Evolutionary conservation across 163 green algal genomes (phyloP).

Genomic region (Chlorella variabilis): DNA sequence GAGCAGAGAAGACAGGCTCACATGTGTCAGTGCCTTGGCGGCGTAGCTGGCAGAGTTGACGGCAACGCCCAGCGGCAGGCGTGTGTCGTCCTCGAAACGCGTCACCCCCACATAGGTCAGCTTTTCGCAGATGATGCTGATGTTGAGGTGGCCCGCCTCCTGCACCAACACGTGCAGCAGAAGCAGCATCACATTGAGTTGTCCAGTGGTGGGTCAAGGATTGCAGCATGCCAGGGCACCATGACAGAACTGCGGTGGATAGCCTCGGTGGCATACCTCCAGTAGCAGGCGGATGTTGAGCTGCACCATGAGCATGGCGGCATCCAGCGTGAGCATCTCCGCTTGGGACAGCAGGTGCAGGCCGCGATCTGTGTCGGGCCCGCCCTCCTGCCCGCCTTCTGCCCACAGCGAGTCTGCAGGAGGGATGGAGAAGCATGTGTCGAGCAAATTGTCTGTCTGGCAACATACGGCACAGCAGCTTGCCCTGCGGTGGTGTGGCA

Average conservation of each 20-base stretch:
- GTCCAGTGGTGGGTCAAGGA: too few relatives aligned
- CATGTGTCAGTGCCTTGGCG: conserved; percentile 66
- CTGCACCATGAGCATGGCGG: conserved; percentile 60
- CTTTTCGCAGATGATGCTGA: conserved; percentile 71
- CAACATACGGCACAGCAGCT: too few relatives aligned
- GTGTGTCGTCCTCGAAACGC: conserved; percentile 60
- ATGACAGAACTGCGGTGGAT: neutral
- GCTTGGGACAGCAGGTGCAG: conserved; percentile 30
- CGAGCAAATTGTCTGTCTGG: too few relatives aligned
- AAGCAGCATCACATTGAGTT: neutral
- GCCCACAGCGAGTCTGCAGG: conserved; percentile 33
- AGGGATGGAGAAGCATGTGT: too few relatives aligned
- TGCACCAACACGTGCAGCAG: too few relatives aligned
- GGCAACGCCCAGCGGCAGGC: conserved; percentile 67
- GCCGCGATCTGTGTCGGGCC: neutral
- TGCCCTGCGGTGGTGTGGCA: too few relatives aligned
- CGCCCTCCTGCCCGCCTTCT: neutral
- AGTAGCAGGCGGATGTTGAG: conserved; percentile 64
- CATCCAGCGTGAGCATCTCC: conserved; percentile 59
- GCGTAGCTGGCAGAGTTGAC: conserved; percentile 69
- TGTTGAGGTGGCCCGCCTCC: conserved; percentile 42
- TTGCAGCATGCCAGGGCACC: too few relatives aligned
- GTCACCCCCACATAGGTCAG: conserved; percentile 49
- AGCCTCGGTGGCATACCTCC: conserved; percentile 14
- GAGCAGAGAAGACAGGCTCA: too few relatives aligned